Percentiles rank a stretch among this genome's conserved stretches.
These are phyloP conservation scores for Gloeopeniophorella convolvens DNA, from an alignment of 768 basidiomycete genomes.

Conservation along the genomic window DNA sequence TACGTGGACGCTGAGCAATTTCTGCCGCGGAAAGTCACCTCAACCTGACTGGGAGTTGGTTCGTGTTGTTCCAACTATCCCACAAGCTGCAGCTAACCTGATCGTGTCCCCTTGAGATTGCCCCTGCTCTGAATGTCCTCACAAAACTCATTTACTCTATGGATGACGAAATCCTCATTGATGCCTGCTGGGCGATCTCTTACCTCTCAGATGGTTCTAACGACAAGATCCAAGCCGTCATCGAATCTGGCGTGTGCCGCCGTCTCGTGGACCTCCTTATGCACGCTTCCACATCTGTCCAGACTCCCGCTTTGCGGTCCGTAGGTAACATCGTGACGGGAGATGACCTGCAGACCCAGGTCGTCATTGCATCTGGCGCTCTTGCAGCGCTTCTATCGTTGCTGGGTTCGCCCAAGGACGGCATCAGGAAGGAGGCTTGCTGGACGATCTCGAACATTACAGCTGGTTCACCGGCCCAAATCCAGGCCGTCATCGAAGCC, in stretches of 20 bases:
- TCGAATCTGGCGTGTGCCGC: conserved; percentile 96
- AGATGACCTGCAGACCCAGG: conserved; percentile 98
- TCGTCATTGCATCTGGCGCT: conserved; percentile 96
- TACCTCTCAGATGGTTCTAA: conserved; percentile 98
- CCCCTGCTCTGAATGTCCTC: conserved; percentile 91
- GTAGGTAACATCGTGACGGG: conserved; percentile 99
- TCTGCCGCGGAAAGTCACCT: conserved; percentile 96
- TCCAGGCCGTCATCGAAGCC: conserved; percentile 95
- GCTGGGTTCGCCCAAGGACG: conserved; percentile 94
- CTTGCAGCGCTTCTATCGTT: conserved; percentile 90
- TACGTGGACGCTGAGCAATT: conserved; percentile 99
- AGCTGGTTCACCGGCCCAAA: conserved; percentile 94
- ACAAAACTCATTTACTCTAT: conserved; percentile 98
- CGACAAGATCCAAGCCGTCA: conserved; percentile 99
- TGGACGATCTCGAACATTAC: conserved; percentile 99
- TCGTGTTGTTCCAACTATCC: conserved; percentile 26
- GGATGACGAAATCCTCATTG: conserved; percentile 98
- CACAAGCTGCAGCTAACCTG: conserved; percentile 1
- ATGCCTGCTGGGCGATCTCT: conserved; percentile 99
- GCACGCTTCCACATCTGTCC: conserved; percentile 91
- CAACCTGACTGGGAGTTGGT: conserved; percentile 98
- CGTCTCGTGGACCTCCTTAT: conserved; percentile 95
- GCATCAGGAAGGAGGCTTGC: conserved; percentile 98
- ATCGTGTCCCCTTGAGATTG: conserved; percentile 58
- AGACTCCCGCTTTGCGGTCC: conserved; percentile 96